A percentile compares a stretch with the other conserved stretches of the same genome.
Conservation (phyloP, 768 basidiomycete species). For the Lepiota subincarnata region DNA sequence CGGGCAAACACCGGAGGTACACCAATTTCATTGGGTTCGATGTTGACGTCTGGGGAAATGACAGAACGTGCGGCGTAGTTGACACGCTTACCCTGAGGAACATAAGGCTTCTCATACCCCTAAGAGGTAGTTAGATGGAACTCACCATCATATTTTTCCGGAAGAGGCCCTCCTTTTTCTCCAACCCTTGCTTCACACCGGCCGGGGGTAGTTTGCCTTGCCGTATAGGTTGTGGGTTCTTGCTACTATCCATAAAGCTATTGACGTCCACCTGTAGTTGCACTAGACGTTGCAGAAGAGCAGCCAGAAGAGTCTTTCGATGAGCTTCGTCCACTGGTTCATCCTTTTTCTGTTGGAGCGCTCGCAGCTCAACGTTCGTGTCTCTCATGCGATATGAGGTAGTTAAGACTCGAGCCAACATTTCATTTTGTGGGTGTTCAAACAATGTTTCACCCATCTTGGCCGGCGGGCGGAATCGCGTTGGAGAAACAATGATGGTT, state of each 20-base stretch:
- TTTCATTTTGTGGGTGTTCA: slow-evolving; percentile 94
- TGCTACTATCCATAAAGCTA: slow-evolving; percentile 94
- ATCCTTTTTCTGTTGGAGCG: slow-evolving; percentile 56
- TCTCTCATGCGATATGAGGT: slow-evolving; percentile 81
- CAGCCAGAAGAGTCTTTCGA: slow-evolving; percentile 55
- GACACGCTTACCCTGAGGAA: slow-evolving; percentile 88
- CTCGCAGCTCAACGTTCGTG: slow-evolving; percentile 60
- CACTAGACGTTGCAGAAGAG: slow-evolving; percentile 75
- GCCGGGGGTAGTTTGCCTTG: slow-evolving; percentile 88
- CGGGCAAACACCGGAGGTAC: slow-evolving; percentile 96
- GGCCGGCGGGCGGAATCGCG: slow-evolving; percentile 91
- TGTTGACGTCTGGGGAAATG: slow-evolving; percentile 98
- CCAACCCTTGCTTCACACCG: slow-evolving; percentile 93
- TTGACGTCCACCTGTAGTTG: slow-evolving; percentile 95
- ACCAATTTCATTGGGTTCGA: slow-evolving; percentile 98
- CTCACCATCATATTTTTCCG: slow-evolving; percentile 98
- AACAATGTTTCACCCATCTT: slow-evolving; percentile 90
- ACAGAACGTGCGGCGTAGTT: slow-evolving; percentile 99
- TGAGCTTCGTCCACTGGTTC: slow-evolving; percentile 42
- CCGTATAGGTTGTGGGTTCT: slow-evolving; percentile 82
- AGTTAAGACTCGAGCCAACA: slow-evolving; percentile 73
- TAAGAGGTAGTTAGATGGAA: slow-evolving; percentile 10
- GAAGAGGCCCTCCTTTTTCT: slow-evolving; percentile 99
- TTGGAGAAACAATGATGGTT: slow-evolving; percentile 86
- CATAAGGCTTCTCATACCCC: background rate